Percentiles rank a stretch among this genome's conserved stretches.
These are phyloP conservation scores for Fragaria ananassa DNA, from an alignment of 306 rosid species.

Conservation along the genomic window DNA sequence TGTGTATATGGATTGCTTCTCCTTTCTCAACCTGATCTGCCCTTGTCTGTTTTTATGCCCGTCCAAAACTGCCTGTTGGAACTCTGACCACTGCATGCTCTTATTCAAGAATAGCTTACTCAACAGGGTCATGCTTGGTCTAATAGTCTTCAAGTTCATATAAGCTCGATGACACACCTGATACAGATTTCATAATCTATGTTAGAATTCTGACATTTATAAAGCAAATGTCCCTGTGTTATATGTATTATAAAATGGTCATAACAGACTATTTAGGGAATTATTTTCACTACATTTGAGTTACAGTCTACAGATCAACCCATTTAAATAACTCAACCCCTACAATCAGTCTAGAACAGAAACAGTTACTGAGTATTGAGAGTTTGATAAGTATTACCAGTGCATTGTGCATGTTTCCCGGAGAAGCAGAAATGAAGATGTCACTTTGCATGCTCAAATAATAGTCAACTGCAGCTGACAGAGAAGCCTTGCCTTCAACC, in stretches of 20 bases:
- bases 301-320: background rate
- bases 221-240: background rate
- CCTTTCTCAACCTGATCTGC: slow-evolving; percentile 74
- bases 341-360: background rate
- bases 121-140: slow-evolving; percentile 83
- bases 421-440: slow-evolving; percentile 94
- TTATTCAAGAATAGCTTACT: slow-evolving; percentile 76
- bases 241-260: background rate
- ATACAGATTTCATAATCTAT: slow-evolving; percentile 19
- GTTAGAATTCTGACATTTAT: background rate
- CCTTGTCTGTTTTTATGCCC: slow-evolving; percentile 89
- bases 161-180: slow-evolving; percentile 89
- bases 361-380: background rate
- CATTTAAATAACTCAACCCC: background rate
- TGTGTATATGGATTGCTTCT: slow-evolving; percentile 81
- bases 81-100: slow-evolving; percentile 72
- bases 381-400: slow-evolving; percentile 50
- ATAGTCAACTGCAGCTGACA: slow-evolving; percentile 86
- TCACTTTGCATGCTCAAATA: slow-evolving; percentile 80
- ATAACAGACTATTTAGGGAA: background rate
- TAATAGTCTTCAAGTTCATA: slow-evolving; percentile 75
- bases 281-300: background rate
- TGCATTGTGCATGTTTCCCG: slow-evolving; percentile 99
- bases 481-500: slow-evolving; percentile 84
- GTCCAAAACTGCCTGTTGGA: slow-evolving; percentile 53